Evolutionary conservation across 805 yeast genomes (phyloP), one percentile per base, ranked within the genome.

Genomic region (Yamadazyma sp.): DNA sequence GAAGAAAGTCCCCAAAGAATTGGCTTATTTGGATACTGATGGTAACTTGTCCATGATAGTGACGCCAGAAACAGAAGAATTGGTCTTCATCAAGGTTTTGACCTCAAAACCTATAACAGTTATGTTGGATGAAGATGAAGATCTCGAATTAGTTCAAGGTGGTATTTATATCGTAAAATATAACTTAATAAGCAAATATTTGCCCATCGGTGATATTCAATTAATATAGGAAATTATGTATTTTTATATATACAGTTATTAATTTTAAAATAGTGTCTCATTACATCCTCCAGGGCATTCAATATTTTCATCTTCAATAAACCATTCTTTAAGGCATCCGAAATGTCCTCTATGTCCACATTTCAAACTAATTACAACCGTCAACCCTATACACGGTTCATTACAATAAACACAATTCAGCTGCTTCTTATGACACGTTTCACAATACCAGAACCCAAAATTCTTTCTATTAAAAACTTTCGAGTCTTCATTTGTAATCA

Each of bases 261-360:
- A n/a, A n/a, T n/a, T n/a, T 27, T 23, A 30, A 27, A 38, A 38
- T n/a, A 38, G 20, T 8, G 21, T 21, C 14, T 38, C 40, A 31
- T 75, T 76, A 52, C 86, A 83, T 0, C 94, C 93, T 3, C 78
- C 80, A 1, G 97, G 97, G 53, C 98, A 89, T 37, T 77, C 86
- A 3, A 60, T 51, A 66, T 82, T 79, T 11, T 64, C 67, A 24
- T 75, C 80, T 1, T 73, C 78, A 14, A 80, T 54, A 49, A 85
- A 80, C 97, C 97, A 91, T 23, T 73, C 70, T 40, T 71, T 69
- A 50, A 87, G 63, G 63, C 98, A 91, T 3, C 79, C 80, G 50
- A 78, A 78, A 60, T 91, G 98, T 1, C 91, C 88, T 38, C 79
- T 69, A 57, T 91, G 98, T 0, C 96, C 97, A 64, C 98, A 91